Evolutionary conservation across 2,329 filamentous ascomycete species (phyloP).

Genomic region (Pseudogymnoascus sp.): DNA sequence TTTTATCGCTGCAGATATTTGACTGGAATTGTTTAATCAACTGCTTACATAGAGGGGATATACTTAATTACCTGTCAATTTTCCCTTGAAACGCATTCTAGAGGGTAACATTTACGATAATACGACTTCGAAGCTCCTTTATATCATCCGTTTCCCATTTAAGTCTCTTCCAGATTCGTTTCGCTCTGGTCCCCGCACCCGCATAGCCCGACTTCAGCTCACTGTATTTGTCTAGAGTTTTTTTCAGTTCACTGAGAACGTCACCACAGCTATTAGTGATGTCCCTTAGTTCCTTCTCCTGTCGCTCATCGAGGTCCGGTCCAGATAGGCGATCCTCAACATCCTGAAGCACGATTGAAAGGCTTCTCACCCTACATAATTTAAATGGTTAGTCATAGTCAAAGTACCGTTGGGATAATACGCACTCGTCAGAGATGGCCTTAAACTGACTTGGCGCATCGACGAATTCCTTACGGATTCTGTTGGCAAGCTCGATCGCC

Average conservation of each 20-base stretch:
- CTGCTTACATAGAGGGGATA: not conserved
- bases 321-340: constrained; percentile 19
- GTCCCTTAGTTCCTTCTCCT: constrained; percentile 16
- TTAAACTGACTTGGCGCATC: constrained; percentile 16
- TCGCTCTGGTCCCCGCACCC: constrained; percentile 3
- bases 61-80: constrained; percentile 5
- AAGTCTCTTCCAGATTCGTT: constrained; percentile 21
- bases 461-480: constrained; percentile 18
- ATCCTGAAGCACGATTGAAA: constrained; percentile 22
- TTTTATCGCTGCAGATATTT: not conserved
- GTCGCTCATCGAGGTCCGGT: constrained; percentile 14
- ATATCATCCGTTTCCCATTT: constrained; percentile 11
- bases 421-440: constrained; percentile 17
- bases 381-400: not conserved
- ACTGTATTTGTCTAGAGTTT: constrained; percentile 9
- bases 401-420: not conserved
- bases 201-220: constrained; percentile 9
- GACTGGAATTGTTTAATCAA: not conserved
- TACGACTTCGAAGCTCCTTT: constrained; percentile 9
- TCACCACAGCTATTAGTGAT: constrained; percentile 15
- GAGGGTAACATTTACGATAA: constrained; percentile 10
- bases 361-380: constrained; percentile 17
- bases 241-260: constrained; percentile 12
- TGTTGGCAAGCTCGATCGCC: constrained; percentile 17
- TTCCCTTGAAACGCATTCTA: constrained; percentile 4